These are phyloP conservation scores for Mucor ambiguus DNA, from an alignment of 371 early-diverging fungal genomes.

Conservation along the genomic window DNA sequence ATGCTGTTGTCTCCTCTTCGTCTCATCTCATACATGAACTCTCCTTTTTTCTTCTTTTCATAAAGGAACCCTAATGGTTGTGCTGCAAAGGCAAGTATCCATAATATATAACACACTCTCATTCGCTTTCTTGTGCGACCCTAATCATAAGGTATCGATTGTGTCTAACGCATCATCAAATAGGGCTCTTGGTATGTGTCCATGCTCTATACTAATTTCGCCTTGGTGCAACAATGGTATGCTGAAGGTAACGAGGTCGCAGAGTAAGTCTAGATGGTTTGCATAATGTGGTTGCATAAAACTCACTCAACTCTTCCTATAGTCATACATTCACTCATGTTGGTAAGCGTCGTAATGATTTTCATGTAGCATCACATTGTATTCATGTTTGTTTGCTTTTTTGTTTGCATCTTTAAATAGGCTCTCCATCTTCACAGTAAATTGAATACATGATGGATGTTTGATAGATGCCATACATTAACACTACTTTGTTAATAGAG, in stretches of 20 bases:
- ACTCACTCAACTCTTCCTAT: slow-evolving; percentile 12
- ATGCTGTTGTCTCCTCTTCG: slow-evolving; percentile 20
- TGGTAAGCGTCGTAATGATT: slow-evolving; percentile 28
- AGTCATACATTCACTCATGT: slow-evolving; percentile 71
- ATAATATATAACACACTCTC: background rate
- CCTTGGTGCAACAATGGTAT: slow-evolving; percentile 71
- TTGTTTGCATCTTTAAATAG: slow-evolving; percentile 15
- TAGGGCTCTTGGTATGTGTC: slow-evolving; percentile 71
- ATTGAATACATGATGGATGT: slow-evolving; percentile 1
- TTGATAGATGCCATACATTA: background rate
- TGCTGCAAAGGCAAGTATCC: slow-evolving; percentile 44
- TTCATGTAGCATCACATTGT: background rate
- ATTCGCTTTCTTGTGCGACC: background rate
- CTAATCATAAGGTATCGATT: background rate
- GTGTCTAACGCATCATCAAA: background rate
- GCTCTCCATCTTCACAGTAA: slow-evolving; percentile 48
- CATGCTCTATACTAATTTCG: slow-evolving; percentile 67
- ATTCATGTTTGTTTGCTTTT: slow-evolving; percentile 3
- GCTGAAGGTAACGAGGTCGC: slow-evolving; percentile 75
- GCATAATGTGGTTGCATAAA: background rate
- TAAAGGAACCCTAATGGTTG: slow-evolving; percentile 63
- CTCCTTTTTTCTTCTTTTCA: background rate
- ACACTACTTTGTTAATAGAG: slow-evolving; percentile 33
- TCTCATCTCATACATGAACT: slow-evolving; percentile 9
- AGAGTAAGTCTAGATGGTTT: slow-evolving; percentile 40